Base-by-base conservation (phyloP, 495 filamentous ascomycete species). In the Xylaria palmicola region DNA sequence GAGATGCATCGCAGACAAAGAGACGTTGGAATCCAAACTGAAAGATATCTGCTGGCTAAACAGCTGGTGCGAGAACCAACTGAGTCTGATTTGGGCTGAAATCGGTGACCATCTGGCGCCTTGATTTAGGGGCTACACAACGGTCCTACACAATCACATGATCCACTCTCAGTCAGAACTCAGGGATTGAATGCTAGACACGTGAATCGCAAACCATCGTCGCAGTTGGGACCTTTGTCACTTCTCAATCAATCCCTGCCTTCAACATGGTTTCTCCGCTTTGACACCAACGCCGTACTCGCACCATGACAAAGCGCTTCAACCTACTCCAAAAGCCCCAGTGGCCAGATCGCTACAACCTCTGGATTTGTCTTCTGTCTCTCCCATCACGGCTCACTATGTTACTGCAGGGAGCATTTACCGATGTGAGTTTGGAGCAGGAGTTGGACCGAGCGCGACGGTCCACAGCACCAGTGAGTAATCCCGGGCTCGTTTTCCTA, bases 51-150 rank as follows among this genome's bases (percentile, higher is more conserved):
- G 68, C 57, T 71, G 68, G 68, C 54, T 71, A 3, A 48, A 67
- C 43, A 65, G 44, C 39, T 71, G 68, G 68, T 69, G 63, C 48
- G 66, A 69, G 24, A 63, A 69, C 37, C 66, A 71, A 48, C 32
- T 71, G 2, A 15, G 44, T 10, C n/a, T 71, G 30, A 53, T 67
- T 26, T 71, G 68, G 68, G 52, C 30, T 26, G 68, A 71, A 60
- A 69, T 71, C 13, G 24, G 59, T 29, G 61, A 67, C 10, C 44
- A 58, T n/a, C 56, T 68, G 19, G 34, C 61, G 43, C 47, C 66
- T 2, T 68, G 59, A 58, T 15, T n/a, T 43, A 36, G 1, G 17
- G 34, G 30, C 24, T 6, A 41, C n/a, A n/a, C 44, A 29, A 34
- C 43, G 3, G 1, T 7, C 27, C 15, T 39, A 17, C n/a, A 36